Percentiles rank a stretch among this genome's conserved stretches.
Evolutionary conservation across 2,329 filamentous ascomycete species (phyloP).

Genomic region (Hymenoscyphus fructigenus): DNA sequence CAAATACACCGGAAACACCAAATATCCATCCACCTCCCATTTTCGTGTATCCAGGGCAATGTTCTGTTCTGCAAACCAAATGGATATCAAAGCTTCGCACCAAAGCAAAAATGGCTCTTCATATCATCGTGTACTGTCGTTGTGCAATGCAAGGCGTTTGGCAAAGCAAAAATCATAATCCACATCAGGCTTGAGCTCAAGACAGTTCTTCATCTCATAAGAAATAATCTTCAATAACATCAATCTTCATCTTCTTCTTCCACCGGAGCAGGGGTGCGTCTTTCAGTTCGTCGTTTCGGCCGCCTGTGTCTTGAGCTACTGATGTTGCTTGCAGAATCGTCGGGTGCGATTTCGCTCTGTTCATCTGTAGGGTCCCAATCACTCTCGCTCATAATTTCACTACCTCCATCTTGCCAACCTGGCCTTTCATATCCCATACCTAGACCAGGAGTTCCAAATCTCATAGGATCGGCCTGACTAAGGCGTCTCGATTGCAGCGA

Average conservation of each 20-base stretch:
- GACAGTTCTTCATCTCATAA: neutral
- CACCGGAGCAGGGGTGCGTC: slow-evolving; percentile 70
- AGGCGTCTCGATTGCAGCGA: slow-evolving; percentile 33
- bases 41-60: slow-evolving; percentile 3
- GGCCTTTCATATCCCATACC: slow-evolving; percentile 37
- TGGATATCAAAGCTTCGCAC: neutral
- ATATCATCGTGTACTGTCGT: neutral
- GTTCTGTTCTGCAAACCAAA: neutral
- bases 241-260: slow-evolving; percentile 60
- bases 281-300: slow-evolving; percentile 66
- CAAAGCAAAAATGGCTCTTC: neutral
- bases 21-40: neutral
- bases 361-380: slow-evolving; percentile 44
- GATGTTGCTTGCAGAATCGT: slow-evolving; percentile 80
- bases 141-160: neutral
- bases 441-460: slow-evolving; percentile 41
- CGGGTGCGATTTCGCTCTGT: slow-evolving; percentile 64
- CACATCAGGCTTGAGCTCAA: neutral
- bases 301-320: slow-evolving; percentile 66
- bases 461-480: slow-evolving; percentile 38
- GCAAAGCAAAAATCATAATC: neutral
- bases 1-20: neutral
- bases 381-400: slow-evolving; percentile 49
- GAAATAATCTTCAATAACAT: slow-evolving; percentile 2
- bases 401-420: slow-evolving; percentile 30